Percentiles rank a stretch among this genome's conserved stretches.
These are phyloP conservation scores for Emmonsiellopsis sp. DNA, from an alignment of 2,329 filamentous ascomycete species.

Conservation along the genomic window DNA sequence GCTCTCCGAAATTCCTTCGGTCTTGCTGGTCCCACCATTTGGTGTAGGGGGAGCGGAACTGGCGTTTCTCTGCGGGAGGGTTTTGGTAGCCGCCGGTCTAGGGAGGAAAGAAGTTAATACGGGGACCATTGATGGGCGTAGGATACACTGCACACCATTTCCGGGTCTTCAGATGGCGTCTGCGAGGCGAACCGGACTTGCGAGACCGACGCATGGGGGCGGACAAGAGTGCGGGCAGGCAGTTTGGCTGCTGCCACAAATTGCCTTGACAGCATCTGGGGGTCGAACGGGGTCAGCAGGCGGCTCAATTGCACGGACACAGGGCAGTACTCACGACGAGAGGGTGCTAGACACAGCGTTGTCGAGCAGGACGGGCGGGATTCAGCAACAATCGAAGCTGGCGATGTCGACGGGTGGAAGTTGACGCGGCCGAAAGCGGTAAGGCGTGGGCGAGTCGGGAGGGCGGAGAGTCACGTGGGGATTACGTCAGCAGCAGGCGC, in stretches of 20 bases:
- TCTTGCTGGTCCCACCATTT: conserved; percentile 98
- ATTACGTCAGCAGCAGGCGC: conserved; percentile 23
- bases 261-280: conserved; percentile 37
- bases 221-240: conserved; percentile 26
- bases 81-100: conserved; percentile 41
- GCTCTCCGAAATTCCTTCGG: conserved; percentile 91
- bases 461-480: conserved; percentile 8
- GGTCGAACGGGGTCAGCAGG: conserved; percentile 14
- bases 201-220: conserved; percentile 31
- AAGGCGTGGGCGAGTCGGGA: neutral
- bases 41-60: conserved; percentile 83
- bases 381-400: neutral
- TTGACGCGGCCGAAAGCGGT: neutral
- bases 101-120: conserved; percentile 2
- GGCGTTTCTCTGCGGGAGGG: conserved; percentile 62
- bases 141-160: conserved; percentile 26
- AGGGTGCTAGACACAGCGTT: neutral
- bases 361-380: neutral
- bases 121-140: neutral
- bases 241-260: conserved; percentile 32
- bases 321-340: conserved; percentile 3
- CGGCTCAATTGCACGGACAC: neutral
- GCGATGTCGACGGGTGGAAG: too few species aligned
- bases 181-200: conserved; percentile 29
- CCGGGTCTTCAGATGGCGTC: conserved; percentile 31